Conservation (phyloP, 2,329 filamentous ascomycete genomes). For the Fusarium musae region DNA sequence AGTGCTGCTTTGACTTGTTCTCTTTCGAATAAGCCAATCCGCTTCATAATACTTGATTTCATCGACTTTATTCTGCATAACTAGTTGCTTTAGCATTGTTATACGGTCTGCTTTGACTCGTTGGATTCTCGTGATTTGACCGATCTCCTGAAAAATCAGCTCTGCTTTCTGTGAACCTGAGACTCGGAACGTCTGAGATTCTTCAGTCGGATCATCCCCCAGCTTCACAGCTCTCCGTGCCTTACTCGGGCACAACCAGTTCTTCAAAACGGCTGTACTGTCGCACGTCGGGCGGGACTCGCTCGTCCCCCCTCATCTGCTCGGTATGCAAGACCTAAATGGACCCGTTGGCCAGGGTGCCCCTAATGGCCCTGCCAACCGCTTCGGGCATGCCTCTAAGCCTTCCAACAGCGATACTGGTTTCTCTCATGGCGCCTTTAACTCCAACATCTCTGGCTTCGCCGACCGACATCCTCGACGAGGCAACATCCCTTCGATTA, state of each 20-base stretch:
- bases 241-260: slow-evolving; percentile 62
- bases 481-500: slow-evolving; percentile 89
- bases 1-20: slow-evolving; percentile 23
- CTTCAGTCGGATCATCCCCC: slow-evolving; percentile 17
- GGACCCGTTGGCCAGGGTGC: slow-evolving; percentile 62
- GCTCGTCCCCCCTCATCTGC: slow-evolving; percentile 85
- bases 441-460: slow-evolving; percentile 86
- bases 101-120: slow-evolving; percentile 17
- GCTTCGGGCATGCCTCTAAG: slow-evolving; percentile 81
- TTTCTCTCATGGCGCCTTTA: slow-evolving; percentile 93
- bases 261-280: slow-evolving; percentile 84
- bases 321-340: slow-evolving; percentile 92
- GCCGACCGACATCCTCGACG: slow-evolving; percentile 87
- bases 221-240: slow-evolving; percentile 37
- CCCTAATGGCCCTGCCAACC: slow-evolving; percentile 64
- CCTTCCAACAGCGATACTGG: slow-evolving; percentile 85
- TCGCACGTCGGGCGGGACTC: slow-evolving; percentile 83
- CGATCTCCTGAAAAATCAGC: slow-evolving; percentile 8
- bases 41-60: slow-evolving; percentile 40
- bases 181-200: slow-evolving; percentile 17
- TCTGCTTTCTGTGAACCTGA: slow-evolving; percentile 29
- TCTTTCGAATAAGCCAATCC: slow-evolving; percentile 35
- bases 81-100: slow-evolving; percentile 36
- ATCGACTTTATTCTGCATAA: slow-evolving; percentile 38
- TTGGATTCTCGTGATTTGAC: slow-evolving; percentile 13